Conservation (phyloP, 352 stramenopile genomes). For the Phytopythium chamaehyphon region DNA sequence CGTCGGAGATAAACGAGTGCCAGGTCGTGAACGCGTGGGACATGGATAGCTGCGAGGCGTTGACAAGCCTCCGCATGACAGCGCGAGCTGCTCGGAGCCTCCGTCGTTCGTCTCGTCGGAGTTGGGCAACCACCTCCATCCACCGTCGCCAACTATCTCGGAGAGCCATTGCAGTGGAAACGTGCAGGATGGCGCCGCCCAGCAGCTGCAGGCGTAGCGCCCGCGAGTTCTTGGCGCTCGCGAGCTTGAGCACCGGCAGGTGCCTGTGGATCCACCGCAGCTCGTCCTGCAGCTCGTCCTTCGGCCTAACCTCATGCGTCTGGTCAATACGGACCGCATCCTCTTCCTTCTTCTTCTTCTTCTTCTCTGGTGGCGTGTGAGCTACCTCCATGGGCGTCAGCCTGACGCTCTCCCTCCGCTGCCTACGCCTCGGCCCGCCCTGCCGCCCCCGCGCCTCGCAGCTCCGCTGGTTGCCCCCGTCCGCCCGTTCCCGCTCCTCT, state of each 20-base stretch:
- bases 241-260: slow-evolving; percentile 49
- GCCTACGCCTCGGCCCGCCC: neutral
- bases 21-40: slow-evolving; percentile 15
- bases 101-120: slow-evolving; percentile 16
- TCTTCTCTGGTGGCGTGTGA: neutral
- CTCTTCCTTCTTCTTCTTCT: too few species aligned
- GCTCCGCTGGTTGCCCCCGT: neutral
- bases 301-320: neutral
- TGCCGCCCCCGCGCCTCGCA: neutral
- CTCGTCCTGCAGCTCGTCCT: slow-evolving; percentile 23
- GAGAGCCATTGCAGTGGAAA: slow-evolving; percentile 17
- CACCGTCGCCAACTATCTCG: slow-evolving; percentile 27
- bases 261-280: slow-evolving; percentile 64
- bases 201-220: slow-evolving; percentile 37
- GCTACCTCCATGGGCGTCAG: neutral
- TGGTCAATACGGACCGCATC: neutral
- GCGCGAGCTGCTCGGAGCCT: slow-evolving; percentile 20
- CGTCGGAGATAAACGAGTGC: slow-evolving; percentile 12
- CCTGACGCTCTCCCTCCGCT: neutral
- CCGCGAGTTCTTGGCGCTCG: slow-evolving; percentile 39
- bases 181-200: slow-evolving; percentile 21
- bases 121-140: slow-evolving; percentile 18
- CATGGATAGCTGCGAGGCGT: slow-evolving; percentile 10
- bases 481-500: neutral
- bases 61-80: slow-evolving; percentile 26